Conservation (phyloP, 208 protist species). For the Vickermania spadyakhi region DNA sequence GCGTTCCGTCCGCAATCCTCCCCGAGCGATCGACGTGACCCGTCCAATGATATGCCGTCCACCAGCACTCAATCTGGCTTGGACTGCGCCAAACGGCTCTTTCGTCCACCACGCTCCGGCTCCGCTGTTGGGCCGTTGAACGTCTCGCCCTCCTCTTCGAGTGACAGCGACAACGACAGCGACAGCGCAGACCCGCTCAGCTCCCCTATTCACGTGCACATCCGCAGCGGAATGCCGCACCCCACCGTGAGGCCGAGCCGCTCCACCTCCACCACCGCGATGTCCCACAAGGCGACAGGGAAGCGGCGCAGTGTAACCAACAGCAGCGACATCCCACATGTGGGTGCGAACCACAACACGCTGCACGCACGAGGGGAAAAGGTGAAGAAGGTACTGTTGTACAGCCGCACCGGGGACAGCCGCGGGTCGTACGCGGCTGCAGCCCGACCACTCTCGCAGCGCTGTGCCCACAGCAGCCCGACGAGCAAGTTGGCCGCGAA, state of each 20-base stretch:
- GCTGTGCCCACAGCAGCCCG: neutral
- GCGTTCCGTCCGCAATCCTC: neutral
- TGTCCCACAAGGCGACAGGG: neutral
- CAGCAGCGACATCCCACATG: too few relatives aligned
- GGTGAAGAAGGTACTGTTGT: neutral
- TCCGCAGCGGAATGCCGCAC: too few relatives aligned
- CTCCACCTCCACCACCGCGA: too few relatives aligned
- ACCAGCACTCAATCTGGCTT: neutral
- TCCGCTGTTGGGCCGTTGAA: too few relatives aligned
- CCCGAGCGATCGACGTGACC: neutral
- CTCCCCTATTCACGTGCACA: too few relatives aligned
- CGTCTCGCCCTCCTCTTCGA: neutral
- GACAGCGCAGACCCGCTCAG: too few relatives aligned
- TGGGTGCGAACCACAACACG: neutral
- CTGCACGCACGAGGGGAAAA: neutral
- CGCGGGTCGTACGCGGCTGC: neutral
- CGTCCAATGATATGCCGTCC: neutral
- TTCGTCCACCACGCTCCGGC: neutral
- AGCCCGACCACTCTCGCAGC: neutral
- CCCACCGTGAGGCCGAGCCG: neutral
- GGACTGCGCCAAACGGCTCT: neutral
- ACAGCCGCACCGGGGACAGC: neutral
- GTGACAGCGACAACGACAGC: neutral
- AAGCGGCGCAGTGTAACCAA: too few relatives aligned
- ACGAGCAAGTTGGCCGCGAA: neutral